Percentiles rank a stretch among this genome's conserved stretches.
These are phyloP conservation scores for Saccharomycopsis fodiens DNA, from an alignment of 805 yeast genomes.

Conservation along the genomic window DNA sequence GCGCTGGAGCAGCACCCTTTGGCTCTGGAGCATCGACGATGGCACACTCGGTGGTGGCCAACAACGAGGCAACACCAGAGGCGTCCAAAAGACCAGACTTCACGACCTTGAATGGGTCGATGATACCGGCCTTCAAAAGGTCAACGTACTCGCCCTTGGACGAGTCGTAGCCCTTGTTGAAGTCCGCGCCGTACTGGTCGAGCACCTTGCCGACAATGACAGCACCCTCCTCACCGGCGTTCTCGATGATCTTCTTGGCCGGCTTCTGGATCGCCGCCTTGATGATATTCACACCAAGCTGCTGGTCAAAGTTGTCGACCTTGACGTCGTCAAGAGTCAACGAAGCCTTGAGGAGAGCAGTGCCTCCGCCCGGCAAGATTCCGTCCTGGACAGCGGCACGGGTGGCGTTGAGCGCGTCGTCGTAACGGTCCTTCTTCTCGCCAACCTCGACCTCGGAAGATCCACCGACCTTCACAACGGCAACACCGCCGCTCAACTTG, in stretches of 20 bases:
- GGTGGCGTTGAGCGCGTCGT: constrained; percentile 96
- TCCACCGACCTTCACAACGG: constrained; percentile 96
- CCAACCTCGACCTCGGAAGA: constrained; percentile 96
- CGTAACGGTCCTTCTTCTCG: constrained; percentile 98
- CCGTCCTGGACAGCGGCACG: constrained; percentile 99
- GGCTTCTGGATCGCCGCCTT: constrained; percentile 90
- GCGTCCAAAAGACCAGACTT: constrained; percentile 95
- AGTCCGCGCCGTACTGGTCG: constrained; percentile 50
- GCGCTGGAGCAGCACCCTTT: constrained; percentile 43
- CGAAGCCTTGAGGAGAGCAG: constrained; percentile 92
- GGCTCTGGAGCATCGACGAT: constrained; percentile 93
- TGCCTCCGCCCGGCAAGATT: constrained; percentile 99
- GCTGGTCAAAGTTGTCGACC: constrained; percentile 89
- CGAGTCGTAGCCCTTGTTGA: constrained; percentile 87
- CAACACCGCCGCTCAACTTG: constrained; percentile 96
- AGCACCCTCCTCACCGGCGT: constrained; percentile 97
- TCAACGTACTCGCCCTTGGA: constrained; percentile 90
- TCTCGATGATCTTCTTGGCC: constrained; percentile 89
- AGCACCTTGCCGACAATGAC: constrained; percentile 87
- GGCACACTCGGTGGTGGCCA: constrained; percentile 98
- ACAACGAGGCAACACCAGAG: constrained; percentile 91
- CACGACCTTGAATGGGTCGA: constrained; percentile 97
- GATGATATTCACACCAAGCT: constrained; percentile 90
- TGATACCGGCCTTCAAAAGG: constrained; percentile 94
- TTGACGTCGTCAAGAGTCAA: constrained; percentile 60